Percentiles rank a stretch among this genome's conserved stretches.
phyloP scores from a whole-genome alignment of 164 flowering plant species.

The Vitis rupestris region DNA sequence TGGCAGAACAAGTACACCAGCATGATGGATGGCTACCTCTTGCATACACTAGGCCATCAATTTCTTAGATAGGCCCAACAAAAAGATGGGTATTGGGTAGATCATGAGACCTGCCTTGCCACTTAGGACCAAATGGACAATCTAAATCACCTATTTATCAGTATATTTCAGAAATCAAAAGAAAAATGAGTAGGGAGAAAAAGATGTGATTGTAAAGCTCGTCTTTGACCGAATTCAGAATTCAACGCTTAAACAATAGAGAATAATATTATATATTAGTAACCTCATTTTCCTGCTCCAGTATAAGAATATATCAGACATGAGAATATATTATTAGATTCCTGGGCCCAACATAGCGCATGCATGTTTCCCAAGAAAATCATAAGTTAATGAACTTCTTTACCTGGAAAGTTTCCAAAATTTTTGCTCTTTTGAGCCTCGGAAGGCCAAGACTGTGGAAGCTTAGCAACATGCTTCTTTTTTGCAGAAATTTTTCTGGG shows the following conservation, averaged over 20 bases:
- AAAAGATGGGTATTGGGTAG: neutral
- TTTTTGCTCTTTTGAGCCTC: constrained; percentile 54
- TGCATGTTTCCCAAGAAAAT: neutral
- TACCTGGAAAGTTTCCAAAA: constrained; percentile 63
- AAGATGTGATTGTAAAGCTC: no score
- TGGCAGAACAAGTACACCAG: no score
- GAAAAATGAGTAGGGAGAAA: neutral
- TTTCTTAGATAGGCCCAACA: neutral
- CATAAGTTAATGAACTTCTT: neutral
- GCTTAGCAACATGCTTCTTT: constrained; percentile 47
- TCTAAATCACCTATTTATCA: neutral
- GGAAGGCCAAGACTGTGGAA: constrained; percentile 71
- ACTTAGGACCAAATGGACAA: neutral
- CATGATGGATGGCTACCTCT: neutral
- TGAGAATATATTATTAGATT: no score
- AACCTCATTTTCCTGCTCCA: no score
- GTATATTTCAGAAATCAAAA: neutral
- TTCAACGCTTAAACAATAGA: no score
- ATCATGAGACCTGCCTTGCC: neutral
- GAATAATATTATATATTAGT: no score
- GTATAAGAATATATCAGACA: no score
- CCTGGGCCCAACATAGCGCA: no score
- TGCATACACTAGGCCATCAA: neutral
- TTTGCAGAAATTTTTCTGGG: constrained; percentile 49
- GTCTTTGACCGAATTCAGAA: no score